A percentile compares a stretch with the other conserved stretches of the same genome.
phyloP scores from a whole-genome alignment of 1,284 basidiomycete genomes.

The Sphaerobolus stellatus region DNA sequence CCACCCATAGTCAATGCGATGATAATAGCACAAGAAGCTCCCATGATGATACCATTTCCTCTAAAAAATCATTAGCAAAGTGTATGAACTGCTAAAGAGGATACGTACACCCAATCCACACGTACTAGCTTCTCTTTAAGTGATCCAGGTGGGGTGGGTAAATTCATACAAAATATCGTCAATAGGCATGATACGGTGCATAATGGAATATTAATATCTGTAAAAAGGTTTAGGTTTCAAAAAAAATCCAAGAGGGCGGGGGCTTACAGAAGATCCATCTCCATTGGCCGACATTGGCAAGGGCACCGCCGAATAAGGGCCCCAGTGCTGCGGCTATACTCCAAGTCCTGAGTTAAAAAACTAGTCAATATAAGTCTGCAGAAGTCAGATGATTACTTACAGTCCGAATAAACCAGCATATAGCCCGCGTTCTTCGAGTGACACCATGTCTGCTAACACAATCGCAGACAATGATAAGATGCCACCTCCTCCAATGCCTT shows the following conservation, averaged over 20 bases:
- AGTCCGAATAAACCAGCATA: slow-evolving; percentile 33
- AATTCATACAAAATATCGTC: slow-evolving; percentile 37
- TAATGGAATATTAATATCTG: slow-evolving; percentile 46
- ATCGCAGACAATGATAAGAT: slow-evolving; percentile 38
- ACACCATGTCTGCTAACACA: slow-evolving; percentile 41
- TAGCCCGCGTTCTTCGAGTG: slow-evolving; percentile 40
- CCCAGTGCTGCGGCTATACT: neutral
- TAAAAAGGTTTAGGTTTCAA: neutral
- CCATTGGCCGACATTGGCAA: slow-evolving; percentile 35
- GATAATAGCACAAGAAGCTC: slow-evolving; percentile 1
- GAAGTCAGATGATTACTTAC: slow-evolving; percentile 15
- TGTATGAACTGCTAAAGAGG: neutral
- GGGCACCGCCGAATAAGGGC: slow-evolving; percentile 25
- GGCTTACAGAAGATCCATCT: slow-evolving; percentile 41
- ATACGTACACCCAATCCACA: slow-evolving; percentile 42
- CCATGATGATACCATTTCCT: slow-evolving; percentile 37
- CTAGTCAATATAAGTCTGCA: neutral
- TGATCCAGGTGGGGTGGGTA: slow-evolving; percentile 36
- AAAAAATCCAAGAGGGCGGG: neutral
- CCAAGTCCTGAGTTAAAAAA: neutral
- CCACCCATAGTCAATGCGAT: slow-evolving; percentile 14
- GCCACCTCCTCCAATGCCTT: slow-evolving; percentile 47
- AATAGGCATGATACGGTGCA: slow-evolving; percentile 36
- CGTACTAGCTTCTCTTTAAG: slow-evolving; percentile 32
- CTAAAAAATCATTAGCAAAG: slow-evolving; percentile 20